These are phyloP conservation scores for Cadophora sp. DNA, from an alignment of 2,329 filamentous ascomycete species.

Conservation along the genomic window DNA sequence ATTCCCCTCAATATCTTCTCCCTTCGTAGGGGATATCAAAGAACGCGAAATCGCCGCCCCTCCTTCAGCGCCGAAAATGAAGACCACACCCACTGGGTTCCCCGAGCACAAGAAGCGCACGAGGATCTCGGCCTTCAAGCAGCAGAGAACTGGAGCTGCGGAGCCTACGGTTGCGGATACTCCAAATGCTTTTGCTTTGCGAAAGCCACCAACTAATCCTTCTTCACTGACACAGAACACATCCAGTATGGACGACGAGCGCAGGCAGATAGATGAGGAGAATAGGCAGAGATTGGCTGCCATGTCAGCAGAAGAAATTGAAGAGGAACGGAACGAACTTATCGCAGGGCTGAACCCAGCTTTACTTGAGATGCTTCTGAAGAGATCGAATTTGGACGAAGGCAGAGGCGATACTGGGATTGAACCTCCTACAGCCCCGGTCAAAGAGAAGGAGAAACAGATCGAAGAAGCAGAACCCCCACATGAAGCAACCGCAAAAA, in stretches of 20 bases:
- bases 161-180: constrained; percentile 26
- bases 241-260: constrained; percentile 60
- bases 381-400: constrained; percentile 44
- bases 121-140: constrained; percentile 80
- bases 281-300: constrained; percentile 75
- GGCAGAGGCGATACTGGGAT: constrained; percentile 44
- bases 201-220: constrained; percentile 28
- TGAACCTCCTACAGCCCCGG: constrained; percentile 22
- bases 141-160: constrained; percentile 55
- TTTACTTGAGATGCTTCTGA: constrained; percentile 77
- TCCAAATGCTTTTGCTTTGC: constrained; percentile 32
- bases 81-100: constrained; percentile 72
- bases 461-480: background rate
- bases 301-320: constrained; percentile 86
- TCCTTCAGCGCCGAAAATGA: constrained; percentile 66
- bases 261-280: constrained; percentile 78
- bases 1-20: constrained; percentile 42
- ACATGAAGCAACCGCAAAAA: no score
- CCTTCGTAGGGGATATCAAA: constrained; percentile 74
- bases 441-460: background rate
- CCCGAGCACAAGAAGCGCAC: constrained; percentile 85
- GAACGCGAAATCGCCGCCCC: constrained; percentile 72
- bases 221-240: constrained; percentile 36
- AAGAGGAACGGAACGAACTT: constrained; percentile 80
- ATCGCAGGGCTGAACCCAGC: constrained; percentile 76